Percentiles rank a stretch among this genome's conserved stretches.
These are phyloP conservation scores for Scytalidium sp. DNA, from an alignment of 2,329 filamentous ascomycete genomes.

Conservation along the genomic window DNA sequence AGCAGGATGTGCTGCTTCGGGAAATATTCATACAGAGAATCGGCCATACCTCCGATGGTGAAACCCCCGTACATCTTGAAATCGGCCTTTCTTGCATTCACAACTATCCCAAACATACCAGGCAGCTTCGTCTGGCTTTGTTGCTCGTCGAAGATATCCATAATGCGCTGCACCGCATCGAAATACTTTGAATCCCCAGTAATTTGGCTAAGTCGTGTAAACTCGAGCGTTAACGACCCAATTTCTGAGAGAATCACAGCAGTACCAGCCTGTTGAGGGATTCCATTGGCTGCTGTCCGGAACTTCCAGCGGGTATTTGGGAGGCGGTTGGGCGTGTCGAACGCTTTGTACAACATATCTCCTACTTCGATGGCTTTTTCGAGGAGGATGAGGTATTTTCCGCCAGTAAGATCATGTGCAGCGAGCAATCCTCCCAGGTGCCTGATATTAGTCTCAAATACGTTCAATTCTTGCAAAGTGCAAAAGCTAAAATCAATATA, in stretches of 20 bases:
- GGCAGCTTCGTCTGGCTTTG: slow-evolving; percentile 53
- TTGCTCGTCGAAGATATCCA: slow-evolving; percentile 47
- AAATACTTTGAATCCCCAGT: slow-evolving; percentile 58
- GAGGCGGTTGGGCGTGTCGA: slow-evolving; percentile 88
- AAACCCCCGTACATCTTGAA: slow-evolving; percentile 40
- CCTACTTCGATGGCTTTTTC: slow-evolving; percentile 66
- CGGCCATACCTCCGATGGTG: slow-evolving; percentile 50
- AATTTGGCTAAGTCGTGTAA: slow-evolving; percentile 59
- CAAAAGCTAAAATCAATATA: slow-evolving; percentile 77
- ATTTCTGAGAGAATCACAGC: slow-evolving; percentile 54
- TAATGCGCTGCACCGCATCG: slow-evolving; percentile 55
- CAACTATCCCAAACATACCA: slow-evolving; percentile 56
- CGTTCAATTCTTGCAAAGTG: slow-evolving; percentile 3
- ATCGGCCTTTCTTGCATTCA: slow-evolving; percentile 51
- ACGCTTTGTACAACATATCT: slow-evolving; percentile 66
- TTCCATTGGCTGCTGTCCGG: slow-evolving; percentile 45
- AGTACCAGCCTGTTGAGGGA: slow-evolving; percentile 56
- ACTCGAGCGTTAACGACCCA: slow-evolving; percentile 57
- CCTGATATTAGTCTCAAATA: slow-evolving; percentile 87
- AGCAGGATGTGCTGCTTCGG: slow-evolving; percentile 58
- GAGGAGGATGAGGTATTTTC: slow-evolving; percentile 60
- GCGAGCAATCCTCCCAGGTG: slow-evolving; percentile 81
- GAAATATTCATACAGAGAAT: slow-evolving; percentile 63
- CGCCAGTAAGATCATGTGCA: slow-evolving; percentile 79
- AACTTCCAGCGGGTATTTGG: slow-evolving; percentile 46